Evolutionary conservation across 345 rosid species (phyloP).

Genomic region (Balakata baccata): DNA sequence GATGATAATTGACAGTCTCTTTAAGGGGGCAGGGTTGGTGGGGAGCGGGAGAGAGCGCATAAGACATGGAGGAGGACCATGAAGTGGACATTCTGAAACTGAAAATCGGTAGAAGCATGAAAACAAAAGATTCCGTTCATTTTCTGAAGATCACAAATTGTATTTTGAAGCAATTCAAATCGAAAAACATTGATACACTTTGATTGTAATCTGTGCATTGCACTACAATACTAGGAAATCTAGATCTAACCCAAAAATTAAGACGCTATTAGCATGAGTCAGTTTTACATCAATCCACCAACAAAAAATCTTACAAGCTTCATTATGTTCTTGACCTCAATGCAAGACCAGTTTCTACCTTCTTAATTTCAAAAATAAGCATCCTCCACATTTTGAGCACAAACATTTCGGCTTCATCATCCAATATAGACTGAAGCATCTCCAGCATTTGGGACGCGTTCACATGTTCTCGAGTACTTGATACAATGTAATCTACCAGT

Average conservation of each 20-base stretch:
- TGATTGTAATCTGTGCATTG: slow-evolving; percentile 5
- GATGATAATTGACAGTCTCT: too few species aligned
- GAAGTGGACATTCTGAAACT: too few species aligned
- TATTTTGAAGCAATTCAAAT: slow-evolving; percentile 15
- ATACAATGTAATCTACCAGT: slow-evolving; percentile 78
- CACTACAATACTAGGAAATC: slow-evolving; percentile 6
- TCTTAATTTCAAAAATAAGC: slow-evolving; percentile 95
- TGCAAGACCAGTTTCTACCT: slow-evolving; percentile 74
- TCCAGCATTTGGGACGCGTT: slow-evolving; percentile 92
- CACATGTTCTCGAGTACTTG: slow-evolving; percentile 78
- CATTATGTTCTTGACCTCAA: slow-evolving; percentile 53
- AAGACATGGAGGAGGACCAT: too few species aligned
- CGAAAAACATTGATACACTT: slow-evolving; percentile 11
- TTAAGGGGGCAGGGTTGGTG: too few species aligned
- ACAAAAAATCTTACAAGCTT: background rate
- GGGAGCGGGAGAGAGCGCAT: too few species aligned
- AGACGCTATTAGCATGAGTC: background rate
- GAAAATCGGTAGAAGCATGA: too few species aligned
- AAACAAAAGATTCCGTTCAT: background rate
- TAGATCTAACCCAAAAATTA: background rate
- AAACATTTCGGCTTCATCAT: slow-evolving; percentile 99
- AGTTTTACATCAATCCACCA: background rate
- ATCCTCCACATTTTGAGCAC: slow-evolving; percentile 99
- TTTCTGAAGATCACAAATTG: background rate
- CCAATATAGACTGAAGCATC: slow-evolving; percentile 75